Evolutionary conservation across 495 filamentous ascomycete genomes (phyloP).

Genomic region (Hypoxylon fragiforme): DNA sequence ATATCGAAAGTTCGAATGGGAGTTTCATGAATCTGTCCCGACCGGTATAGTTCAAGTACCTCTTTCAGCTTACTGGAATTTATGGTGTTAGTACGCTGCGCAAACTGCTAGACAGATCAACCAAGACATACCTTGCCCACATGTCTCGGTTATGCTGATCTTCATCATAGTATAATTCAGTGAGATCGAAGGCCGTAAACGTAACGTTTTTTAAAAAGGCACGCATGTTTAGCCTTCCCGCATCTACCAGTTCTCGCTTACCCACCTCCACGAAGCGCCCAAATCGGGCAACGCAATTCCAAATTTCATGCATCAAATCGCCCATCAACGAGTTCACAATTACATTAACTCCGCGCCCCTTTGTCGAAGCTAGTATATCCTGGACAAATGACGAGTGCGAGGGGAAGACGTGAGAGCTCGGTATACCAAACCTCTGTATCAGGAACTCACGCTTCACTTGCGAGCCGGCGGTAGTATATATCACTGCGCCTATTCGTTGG

Average conservation of each 20-base stretch:
- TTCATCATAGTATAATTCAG: conserved; percentile 9
- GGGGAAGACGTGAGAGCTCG: conserved; percentile 51
- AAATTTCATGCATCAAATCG: conserved; percentile 50
- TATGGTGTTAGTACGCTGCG: too few relatives aligned
- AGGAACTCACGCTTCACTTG: conserved; percentile 48
- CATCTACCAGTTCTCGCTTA: conserved; percentile 37
- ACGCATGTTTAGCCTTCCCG: conserved; percentile 38
- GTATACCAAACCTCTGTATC: conserved; percentile 46
- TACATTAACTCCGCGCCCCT: conserved; percentile 53
- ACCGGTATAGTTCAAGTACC: conserved; percentile 11
- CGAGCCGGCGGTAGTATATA: conserved; percentile 55
- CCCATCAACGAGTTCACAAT: conserved; percentile 57
- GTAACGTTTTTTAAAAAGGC: conserved; percentile 36
- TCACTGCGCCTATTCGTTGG: conserved; percentile 47
- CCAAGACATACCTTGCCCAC: background rate
- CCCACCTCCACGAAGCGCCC: conserved; percentile 59
- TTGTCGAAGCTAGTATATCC: conserved; percentile 46
- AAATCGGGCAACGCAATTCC: conserved; percentile 50
- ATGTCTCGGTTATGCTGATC: conserved; percentile 3
- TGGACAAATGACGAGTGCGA: conserved; percentile 43
- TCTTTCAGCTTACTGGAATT: conserved; percentile 12
- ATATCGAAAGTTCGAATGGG: conserved; percentile 15
- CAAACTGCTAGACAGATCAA: too few relatives aligned
- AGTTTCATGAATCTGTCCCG: conserved; percentile 1
- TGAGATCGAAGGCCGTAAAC: conserved; percentile 38